A percentile compares a stretch with the other conserved stretches of the same genome.
These are phyloP conservation scores for Naganishia kalamii DNA, from an alignment of 768 basidiomycete species.

Conservation along the genomic window DNA sequence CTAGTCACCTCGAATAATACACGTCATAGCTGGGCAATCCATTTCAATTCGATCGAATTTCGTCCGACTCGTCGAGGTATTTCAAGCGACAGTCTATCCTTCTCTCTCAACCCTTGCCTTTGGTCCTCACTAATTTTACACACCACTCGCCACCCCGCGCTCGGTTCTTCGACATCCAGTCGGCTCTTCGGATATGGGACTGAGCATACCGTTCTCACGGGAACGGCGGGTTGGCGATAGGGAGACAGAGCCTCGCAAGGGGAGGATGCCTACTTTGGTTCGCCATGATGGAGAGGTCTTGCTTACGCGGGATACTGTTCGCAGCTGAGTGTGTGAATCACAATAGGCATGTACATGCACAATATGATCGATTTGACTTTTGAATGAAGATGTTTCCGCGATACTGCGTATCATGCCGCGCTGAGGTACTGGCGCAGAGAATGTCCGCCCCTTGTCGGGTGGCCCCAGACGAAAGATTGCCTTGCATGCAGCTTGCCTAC, in stretches of 20 bases:
- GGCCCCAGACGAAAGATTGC: too few species aligned
- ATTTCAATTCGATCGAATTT: not conserved
- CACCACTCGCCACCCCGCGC: slow-evolving; percentile 5
- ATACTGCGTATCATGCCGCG: too few species aligned
- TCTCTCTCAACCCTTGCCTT: not conserved
- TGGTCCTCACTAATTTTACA: slow-evolving; percentile 15
- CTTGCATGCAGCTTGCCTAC: too few species aligned
- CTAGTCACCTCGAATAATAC: not conserved
- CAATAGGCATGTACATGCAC: slow-evolving; percentile 20
- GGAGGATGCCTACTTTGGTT: slow-evolving; percentile 17
- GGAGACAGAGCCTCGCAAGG: slow-evolving; percentile 2
- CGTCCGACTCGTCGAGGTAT: not conserved
- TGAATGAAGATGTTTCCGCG: too few species aligned
- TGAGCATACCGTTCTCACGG: slow-evolving; percentile 7
- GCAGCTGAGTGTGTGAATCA: slow-evolving; percentile 15
- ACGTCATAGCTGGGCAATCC: too few species aligned
- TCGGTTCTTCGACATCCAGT: not conserved
- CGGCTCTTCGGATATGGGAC: not conserved
- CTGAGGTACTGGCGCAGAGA: too few species aligned
- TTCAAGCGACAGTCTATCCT: not conserved
- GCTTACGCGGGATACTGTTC: not conserved
- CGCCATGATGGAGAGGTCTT: slow-evolving; percentile 9
- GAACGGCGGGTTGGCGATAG: slow-evolving; percentile 10
- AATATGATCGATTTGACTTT: too few species aligned
- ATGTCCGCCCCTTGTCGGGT: too few species aligned